Conservation (phyloP, 768 basidiomycete species). For the Serpula lacrymans region DNA sequence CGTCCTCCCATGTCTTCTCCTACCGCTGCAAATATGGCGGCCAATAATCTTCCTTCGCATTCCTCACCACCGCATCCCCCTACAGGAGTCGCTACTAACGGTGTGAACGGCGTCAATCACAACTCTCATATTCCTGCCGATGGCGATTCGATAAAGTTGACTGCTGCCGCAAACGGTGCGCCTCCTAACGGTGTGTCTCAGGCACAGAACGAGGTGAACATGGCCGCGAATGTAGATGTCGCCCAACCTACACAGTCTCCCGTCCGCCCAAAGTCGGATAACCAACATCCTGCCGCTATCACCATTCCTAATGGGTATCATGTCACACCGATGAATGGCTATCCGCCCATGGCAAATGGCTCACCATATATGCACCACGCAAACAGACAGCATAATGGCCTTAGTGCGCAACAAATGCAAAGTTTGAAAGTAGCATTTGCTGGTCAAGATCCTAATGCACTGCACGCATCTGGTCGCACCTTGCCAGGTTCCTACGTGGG, state of each 20-base stretch:
- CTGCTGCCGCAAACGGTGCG: slow-evolving; percentile 15
- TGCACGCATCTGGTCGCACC: slow-evolving; percentile 35
- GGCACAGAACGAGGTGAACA: slow-evolving; percentile 12
- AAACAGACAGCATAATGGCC: slow-evolving; percentile 32
- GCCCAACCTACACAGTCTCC: slow-evolving; percentile 31
- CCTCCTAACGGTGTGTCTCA: slow-evolving; percentile 28
- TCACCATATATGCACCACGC: slow-evolving; percentile 31
- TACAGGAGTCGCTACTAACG: slow-evolving; percentile 27
- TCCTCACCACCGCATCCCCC: slow-evolving; percentile 36
- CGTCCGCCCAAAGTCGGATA: slow-evolving; percentile 47
- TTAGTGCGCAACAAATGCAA: slow-evolving; percentile 60
- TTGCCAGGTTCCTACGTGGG: slow-evolving; percentile 30
- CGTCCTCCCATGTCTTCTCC: slow-evolving; percentile 45
- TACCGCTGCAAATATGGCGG: slow-evolving; percentile 29
- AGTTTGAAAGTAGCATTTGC: slow-evolving; percentile 55
- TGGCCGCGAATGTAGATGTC: slow-evolving; percentile 14
- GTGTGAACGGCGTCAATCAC: slow-evolving; percentile 33
- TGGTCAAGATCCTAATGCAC: slow-evolving; percentile 36
- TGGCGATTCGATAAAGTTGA: slow-evolving; percentile 30
- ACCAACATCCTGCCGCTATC: slow-evolving; percentile 36
- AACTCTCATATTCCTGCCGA: slow-evolving; percentile 45
- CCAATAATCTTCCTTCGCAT: slow-evolving; percentile 23
- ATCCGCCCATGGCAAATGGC: slow-evolving; percentile 29
- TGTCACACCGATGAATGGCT: slow-evolving; percentile 39
- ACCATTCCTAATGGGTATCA: slow-evolving; percentile 48